Conservation (phyloP, 2,329 filamentous ascomycete species). For the Coniella lustricola region DNA sequence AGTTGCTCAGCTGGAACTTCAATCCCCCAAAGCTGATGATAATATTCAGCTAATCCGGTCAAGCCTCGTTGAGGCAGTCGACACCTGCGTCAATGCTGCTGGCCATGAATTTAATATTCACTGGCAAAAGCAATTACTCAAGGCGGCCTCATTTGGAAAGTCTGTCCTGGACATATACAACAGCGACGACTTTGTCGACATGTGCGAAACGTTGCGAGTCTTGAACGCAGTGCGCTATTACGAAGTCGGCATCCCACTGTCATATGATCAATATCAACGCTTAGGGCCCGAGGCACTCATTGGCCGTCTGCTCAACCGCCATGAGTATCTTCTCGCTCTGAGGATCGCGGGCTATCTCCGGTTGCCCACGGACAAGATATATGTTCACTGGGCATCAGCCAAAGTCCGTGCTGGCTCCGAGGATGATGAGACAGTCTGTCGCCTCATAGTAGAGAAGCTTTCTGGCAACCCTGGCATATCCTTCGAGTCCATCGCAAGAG, state of each 20-base stretch:
- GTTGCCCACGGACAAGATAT: slow-evolving; percentile 81
- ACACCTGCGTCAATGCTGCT: slow-evolving; percentile 86
- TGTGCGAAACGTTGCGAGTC: slow-evolving; percentile 89
- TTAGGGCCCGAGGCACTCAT: slow-evolving; percentile 87
- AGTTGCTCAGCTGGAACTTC: slow-evolving; percentile 80
- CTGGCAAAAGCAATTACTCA: slow-evolving; percentile 94
- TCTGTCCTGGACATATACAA: slow-evolving; percentile 96
- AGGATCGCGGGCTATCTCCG: slow-evolving; percentile 82
- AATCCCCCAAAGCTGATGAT: slow-evolving; percentile 95
- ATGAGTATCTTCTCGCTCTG: slow-evolving; percentile 85
- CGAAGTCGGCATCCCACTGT: slow-evolving; percentile 81
- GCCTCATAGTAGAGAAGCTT: slow-evolving; percentile 77
- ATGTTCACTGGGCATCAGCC: slow-evolving; percentile 93
- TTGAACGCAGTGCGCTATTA: slow-evolving; percentile 90
- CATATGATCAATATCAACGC: slow-evolving; percentile 88
- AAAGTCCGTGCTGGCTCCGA: slow-evolving; percentile 82
- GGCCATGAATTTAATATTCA: slow-evolving; percentile 84
- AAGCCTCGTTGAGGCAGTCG: slow-evolving; percentile 84
- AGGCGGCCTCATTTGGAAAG: slow-evolving; percentile 94
- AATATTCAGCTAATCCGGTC: slow-evolving; percentile 91
- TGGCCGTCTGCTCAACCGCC: slow-evolving; percentile 74
- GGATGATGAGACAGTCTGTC: slow-evolving; percentile 82
- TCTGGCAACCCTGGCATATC: slow-evolving; percentile 87
- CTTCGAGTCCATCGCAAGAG: slow-evolving; percentile 86
- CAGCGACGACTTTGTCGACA: slow-evolving; percentile 97